phyloP scores from a whole-genome alignment of 1,139 yeast species.

The Diutina scorzettiae region DNA sequence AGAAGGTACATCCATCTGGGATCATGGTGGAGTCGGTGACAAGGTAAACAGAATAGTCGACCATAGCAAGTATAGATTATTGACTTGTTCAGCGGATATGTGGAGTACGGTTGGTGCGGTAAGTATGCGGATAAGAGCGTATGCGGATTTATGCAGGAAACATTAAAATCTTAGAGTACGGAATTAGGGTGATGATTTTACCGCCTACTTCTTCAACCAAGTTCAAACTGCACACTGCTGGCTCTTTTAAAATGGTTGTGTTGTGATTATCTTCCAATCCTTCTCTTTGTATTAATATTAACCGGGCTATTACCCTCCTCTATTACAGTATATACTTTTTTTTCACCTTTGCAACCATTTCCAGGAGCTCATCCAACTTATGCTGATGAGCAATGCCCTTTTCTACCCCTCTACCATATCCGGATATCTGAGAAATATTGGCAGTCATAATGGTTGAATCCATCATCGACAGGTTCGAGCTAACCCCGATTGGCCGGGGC shows the following conservation, averaged over 20 bases:
- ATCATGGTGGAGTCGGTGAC: constrained; percentile 77
- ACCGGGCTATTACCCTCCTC: neutral
- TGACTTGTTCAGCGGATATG: neutral
- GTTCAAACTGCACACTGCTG: no score
- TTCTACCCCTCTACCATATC: neutral
- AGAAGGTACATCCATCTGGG: constrained; percentile 49
- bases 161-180: neutral
- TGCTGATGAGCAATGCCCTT: neutral
- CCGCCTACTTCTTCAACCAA: no score
- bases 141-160: neutral
- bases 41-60: constrained; percentile 58
- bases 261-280: no score
- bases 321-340: neutral
- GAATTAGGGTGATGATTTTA: neutral
- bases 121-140: neutral
- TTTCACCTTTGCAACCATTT: neutral
- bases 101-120: no score
- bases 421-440: neutral
- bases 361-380: neutral
- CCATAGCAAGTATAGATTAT: neutral
- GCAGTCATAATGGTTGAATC: neutral
- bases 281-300: no score
- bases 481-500: neutral
- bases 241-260: no score
- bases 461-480: neutral